phyloP scores from a whole-genome alignment of 148 eudicot species.

The Fagopyrum esculentum region DNA sequence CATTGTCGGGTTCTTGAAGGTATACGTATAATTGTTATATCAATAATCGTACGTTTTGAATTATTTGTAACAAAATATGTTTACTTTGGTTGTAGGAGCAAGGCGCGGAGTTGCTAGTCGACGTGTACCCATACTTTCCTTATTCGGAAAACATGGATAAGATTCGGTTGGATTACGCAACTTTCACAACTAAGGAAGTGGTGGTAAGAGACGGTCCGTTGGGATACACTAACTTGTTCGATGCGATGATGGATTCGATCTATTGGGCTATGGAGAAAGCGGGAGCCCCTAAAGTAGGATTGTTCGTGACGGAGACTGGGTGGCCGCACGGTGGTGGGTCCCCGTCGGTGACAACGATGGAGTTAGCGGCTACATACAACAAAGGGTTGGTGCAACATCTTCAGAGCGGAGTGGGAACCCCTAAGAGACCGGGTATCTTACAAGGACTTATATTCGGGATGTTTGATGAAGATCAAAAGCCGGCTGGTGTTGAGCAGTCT shows the following conservation, averaged over 20 bases:
- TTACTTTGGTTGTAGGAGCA: constrained; percentile 1
- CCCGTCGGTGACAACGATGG: neutral
- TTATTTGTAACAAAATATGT: too few relatives aligned
- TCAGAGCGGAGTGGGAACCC: too few relatives aligned
- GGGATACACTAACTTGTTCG: constrained; percentile 36
- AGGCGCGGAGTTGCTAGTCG: constrained; percentile 27
- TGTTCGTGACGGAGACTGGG: constrained; percentile 31
- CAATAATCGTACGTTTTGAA: too few relatives aligned
- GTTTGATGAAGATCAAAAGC: too few relatives aligned
- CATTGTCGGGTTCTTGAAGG: constrained; percentile 14
- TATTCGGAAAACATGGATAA: constrained; percentile 21
- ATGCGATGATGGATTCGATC: constrained; percentile 35
- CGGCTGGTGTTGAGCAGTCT: too few relatives aligned
- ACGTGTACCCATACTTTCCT: constrained; percentile 50
- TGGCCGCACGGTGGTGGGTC: constrained; percentile 39
- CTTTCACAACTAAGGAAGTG: constrained; percentile 16
- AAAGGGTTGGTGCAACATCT: too few relatives aligned
- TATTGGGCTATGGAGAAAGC: constrained; percentile 29
- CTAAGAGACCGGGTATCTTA: too few relatives aligned
- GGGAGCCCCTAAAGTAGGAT: constrained; percentile 10
- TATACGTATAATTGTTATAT: too few relatives aligned
- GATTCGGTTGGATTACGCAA: constrained; percentile 33
- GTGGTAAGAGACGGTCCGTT: constrained; percentile 26
- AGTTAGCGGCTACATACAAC: too few relatives aligned
- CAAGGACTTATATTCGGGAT: too few relatives aligned